A percentile compares a stretch with the other conserved stretches of the same genome.
Evolutionary conservation across 1,284 basidiomycete genomes (phyloP).

Genomic region (Porodaedalea pini): DNA sequence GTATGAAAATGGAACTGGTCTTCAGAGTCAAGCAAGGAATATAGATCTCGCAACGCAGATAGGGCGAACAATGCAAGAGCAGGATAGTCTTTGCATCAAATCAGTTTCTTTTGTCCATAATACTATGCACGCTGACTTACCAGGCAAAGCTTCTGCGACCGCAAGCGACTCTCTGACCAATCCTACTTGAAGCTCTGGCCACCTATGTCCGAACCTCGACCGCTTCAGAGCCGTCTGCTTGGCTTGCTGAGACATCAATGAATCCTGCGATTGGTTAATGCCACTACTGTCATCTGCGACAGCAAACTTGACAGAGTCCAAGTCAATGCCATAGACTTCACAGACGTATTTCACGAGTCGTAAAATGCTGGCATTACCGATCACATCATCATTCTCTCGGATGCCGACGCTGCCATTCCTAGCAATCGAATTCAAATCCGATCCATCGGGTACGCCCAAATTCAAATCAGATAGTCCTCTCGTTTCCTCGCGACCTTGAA

Average conservation of each 20-base stretch:
- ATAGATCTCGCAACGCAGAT: conserved; percentile 70
- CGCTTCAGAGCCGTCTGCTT: conserved; percentile 27
- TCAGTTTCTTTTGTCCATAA: conserved; percentile 10
- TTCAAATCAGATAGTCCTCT: conserved; percentile 33
- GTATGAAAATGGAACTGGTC: conserved; percentile 80
- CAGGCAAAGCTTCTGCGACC: conserved; percentile 88
- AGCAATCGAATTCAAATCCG: conserved; percentile 46
- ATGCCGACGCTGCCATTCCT: conserved; percentile 58
- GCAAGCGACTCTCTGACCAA: conserved; percentile 88
- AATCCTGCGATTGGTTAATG: not conserved
- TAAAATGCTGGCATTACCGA: conserved; percentile 79
- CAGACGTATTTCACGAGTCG: conserved; percentile 70
- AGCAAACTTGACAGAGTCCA: conserved; percentile 53
- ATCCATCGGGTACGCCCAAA: conserved; percentile 39
- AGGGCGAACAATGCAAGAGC: conserved; percentile 75
- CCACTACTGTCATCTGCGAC: conserved; percentile 1
- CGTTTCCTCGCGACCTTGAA: conserved; percentile 71
- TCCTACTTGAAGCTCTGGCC: conserved; percentile 91
- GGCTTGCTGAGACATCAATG: not conserved
- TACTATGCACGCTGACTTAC: conserved; percentile 40
- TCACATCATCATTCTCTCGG: conserved; percentile 64
- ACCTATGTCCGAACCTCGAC: conserved; percentile 66
- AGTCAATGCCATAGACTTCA: conserved; percentile 73
- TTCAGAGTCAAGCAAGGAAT: conserved; percentile 58
- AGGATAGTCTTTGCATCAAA: conserved; percentile 54